These are phyloP conservation scores for Pelargonium fulgidum DNA, from an alignment of 441 rosid species.

Conservation along the genomic window DNA sequence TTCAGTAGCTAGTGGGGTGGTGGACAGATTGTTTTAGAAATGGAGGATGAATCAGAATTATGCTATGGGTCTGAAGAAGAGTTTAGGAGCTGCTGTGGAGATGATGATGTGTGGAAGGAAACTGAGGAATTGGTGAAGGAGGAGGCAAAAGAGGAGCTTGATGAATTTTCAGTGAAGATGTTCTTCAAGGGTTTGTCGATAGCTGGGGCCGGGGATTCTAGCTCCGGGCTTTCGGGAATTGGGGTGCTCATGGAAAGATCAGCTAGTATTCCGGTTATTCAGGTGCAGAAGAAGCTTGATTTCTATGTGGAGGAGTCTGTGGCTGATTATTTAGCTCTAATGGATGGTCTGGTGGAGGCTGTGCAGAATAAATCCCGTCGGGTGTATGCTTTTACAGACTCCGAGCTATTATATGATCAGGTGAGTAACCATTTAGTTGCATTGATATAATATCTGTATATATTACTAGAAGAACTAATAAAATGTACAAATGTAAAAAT, in stretches of 20 bases:
- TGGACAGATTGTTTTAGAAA: constrained; percentile 19
- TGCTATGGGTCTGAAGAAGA: constrained; percentile 57
- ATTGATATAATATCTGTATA: background rate
- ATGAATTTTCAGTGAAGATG: constrained; percentile 64
- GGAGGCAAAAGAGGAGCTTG: constrained; percentile 40
- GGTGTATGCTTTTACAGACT: constrained; percentile 79
- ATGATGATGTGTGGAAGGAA: constrained; percentile 68
- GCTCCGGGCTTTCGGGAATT: constrained; percentile 66
- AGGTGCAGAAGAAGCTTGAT: constrained; percentile 83
- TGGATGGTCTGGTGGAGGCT: constrained; percentile 82
- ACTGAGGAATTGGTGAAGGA: constrained; percentile 48
- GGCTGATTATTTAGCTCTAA: constrained; percentile 72
- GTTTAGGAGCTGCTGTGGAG: constrained; percentile 84
- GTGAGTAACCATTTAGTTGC: constrained; percentile 28
- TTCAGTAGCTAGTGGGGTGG: constrained; percentile 12
- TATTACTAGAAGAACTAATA: background rate
- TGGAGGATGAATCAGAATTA: constrained; percentile 43
- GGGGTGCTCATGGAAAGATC: constrained; percentile 78
- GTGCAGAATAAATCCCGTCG: constrained; percentile 44
- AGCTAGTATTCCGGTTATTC: constrained; percentile 41
- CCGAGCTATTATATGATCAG: constrained; percentile 57
- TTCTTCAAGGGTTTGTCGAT: constrained; percentile 75
- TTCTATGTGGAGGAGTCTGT: constrained; percentile 73
- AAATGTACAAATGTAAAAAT: no score
- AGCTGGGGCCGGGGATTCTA: constrained; percentile 43